These are phyloP conservation scores for Panicum hallii DNA, from an alignment of 202 grass and related monocot species.

Conservation along the genomic window DNA sequence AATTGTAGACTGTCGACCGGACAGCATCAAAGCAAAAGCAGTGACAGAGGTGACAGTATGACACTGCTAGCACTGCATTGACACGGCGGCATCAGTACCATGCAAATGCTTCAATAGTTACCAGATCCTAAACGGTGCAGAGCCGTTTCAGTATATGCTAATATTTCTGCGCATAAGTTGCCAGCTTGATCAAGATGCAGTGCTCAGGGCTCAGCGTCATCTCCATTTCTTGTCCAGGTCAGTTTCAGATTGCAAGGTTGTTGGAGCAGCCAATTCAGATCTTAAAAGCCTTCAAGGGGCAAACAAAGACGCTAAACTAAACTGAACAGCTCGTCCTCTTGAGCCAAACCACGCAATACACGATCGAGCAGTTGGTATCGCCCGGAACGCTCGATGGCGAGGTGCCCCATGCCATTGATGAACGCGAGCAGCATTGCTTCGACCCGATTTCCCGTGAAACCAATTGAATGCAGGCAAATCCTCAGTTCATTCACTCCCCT, in stretches of 20 bases:
- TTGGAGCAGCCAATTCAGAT: not conserved
- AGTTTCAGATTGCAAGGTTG: not conserved
- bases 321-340: not conserved
- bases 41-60: not conserved
- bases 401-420: constrained; percentile 18
- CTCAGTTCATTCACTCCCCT: constrained; percentile 62
- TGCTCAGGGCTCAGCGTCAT: not conserved
- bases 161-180: not conserved
- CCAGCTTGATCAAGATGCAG: not conserved
- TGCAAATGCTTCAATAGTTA: constrained; percentile 1
- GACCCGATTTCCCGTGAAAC: constrained; percentile 84
- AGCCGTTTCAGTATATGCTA: not conserved
- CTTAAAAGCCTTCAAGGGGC: not conserved
- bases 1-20: not conserved
- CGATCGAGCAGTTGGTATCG: not conserved
- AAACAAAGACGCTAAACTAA: not conserved
- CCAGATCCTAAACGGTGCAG: not conserved
- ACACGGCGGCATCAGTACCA: not conserved
- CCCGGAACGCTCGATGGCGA: not conserved
- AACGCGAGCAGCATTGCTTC: constrained; percentile 32
- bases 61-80: not conserved
- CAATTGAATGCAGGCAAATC: constrained; percentile 85
- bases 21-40: not conserved
- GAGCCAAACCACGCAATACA: not conserved
- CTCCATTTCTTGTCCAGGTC: not conserved